Percentiles rank a stretch among this genome's conserved stretches.
Evolutionary conservation across 1,139 yeast species (phyloP).

Genomic region (Candida albicans): DNA sequence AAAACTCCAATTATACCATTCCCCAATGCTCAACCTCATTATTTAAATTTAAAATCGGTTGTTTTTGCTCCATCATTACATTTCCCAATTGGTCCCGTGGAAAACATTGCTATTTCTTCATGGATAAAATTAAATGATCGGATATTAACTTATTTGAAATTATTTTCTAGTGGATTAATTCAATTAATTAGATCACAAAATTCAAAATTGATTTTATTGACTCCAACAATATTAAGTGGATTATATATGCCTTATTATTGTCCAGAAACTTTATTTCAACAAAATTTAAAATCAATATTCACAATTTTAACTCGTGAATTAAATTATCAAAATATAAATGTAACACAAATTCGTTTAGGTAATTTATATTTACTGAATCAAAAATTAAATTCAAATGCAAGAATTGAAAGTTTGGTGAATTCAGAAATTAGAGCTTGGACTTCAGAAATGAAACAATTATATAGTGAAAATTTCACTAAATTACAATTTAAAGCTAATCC

Average conservation of each 20-base stretch:
- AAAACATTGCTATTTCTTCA: constrained; percentile 50
- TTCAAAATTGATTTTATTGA: constrained; percentile 44
- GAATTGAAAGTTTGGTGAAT: constrained; percentile 32
- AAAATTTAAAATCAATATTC: constrained; percentile 36
- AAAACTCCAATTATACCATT: constrained; percentile 45
- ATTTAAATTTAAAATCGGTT: constrained; percentile 54
- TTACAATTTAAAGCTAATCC: constrained; percentile 37
- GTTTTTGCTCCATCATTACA: constrained; percentile 63
- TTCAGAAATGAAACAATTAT: constrained; percentile 36
- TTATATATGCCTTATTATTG: constrained; percentile 50
- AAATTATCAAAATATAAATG: constrained; percentile 40
- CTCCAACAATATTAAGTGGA: constrained; percentile 45
- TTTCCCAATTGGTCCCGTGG: constrained; percentile 71
- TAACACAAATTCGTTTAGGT: constrained; percentile 50
- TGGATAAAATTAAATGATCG: constrained; percentile 57
- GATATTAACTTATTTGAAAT: constrained; percentile 44
- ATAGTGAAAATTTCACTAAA: constrained; percentile 35
- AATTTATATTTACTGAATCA: constrained; percentile 43
- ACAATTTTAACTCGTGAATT: constrained; percentile 43
- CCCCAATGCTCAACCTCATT: constrained; percentile 53
- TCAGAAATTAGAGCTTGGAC: constrained; percentile 46
- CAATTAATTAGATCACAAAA: constrained; percentile 51
- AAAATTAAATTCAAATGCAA: constrained; percentile 22
- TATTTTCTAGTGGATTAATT: constrained; percentile 58
- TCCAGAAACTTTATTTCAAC: constrained; percentile 46